Evolutionary conservation across 352 stramenopile species (phyloP).

Genomic region (Pythium volutum): DNA sequence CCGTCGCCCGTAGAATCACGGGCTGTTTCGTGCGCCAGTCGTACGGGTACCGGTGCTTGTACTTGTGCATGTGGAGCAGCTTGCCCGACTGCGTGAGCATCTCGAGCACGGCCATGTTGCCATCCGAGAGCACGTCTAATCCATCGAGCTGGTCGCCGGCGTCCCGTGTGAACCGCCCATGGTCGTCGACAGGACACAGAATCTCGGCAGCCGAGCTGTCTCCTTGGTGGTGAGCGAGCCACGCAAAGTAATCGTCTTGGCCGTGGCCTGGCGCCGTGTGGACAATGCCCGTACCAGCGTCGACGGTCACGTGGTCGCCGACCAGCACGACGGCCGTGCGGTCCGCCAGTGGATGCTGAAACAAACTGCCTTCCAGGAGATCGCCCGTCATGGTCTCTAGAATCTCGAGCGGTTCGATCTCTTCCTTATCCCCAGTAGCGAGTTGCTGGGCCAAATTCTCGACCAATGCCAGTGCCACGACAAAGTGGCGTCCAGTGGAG

Average conservation of each 20-base stretch:
- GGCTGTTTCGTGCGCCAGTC: constrained; percentile 99
- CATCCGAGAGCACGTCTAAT: constrained; percentile 89
- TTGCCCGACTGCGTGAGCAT: constrained; percentile 70
- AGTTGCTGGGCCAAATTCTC: constrained; percentile 37
- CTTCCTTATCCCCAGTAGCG: constrained; percentile 12
- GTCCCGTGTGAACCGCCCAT: constrained; percentile 86
- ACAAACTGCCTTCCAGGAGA: constrained; percentile 54
- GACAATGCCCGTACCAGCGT: constrained; percentile 98
- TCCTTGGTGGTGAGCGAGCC: constrained; percentile 51
- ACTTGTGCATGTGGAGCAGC: constrained; percentile 87
- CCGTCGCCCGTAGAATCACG: constrained; percentile 97
- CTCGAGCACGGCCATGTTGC: constrained; percentile 92
- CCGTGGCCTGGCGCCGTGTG: constrained; percentile 98
- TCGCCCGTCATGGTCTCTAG: constrained; percentile 63
- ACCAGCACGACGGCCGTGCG: constrained; percentile 85
- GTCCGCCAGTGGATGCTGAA: constrained; percentile 87
- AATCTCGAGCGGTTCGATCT: constrained; percentile 34
- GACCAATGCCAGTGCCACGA: constrained; percentile 60
- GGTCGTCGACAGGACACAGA: constrained; percentile 62
- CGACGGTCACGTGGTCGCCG: constrained; percentile 97
- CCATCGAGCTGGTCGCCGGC: constrained; percentile 84
- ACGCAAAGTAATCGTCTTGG: constrained; percentile 93
- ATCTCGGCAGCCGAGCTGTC: constrained; percentile 35
- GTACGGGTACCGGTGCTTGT: constrained; percentile 97
- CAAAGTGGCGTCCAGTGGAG: constrained; percentile 38